These are phyloP conservation scores for Lolium perenne DNA, from an alignment of 176 grass and related monocot species.

Conservation along the genomic window DNA sequence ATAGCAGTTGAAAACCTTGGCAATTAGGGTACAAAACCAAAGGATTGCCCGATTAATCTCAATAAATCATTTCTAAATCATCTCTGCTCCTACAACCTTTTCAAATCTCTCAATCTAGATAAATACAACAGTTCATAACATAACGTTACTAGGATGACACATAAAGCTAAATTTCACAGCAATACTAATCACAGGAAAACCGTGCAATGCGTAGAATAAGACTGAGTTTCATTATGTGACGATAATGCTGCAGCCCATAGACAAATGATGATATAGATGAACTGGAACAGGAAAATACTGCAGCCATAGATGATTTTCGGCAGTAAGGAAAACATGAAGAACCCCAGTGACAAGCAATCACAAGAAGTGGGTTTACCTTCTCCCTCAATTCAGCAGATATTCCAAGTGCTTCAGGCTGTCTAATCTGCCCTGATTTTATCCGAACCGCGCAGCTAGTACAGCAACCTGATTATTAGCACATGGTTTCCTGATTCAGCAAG, in stretches of 20 bases:
- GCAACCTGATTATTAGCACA: conserved; percentile 56
- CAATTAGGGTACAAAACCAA: not conserved
- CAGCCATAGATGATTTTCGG: not conserved
- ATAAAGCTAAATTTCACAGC: not conserved
- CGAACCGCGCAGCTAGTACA: conserved; percentile 82
- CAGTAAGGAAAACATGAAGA: not conserved
- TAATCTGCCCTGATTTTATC: conserved; percentile 85
- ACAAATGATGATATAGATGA: not conserved
- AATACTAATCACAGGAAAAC: not conserved
- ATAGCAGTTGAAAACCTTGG: not conserved
- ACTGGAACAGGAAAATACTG: not conserved
- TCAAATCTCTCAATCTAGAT: not conserved
- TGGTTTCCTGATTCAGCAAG: not conserved
- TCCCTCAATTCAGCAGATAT: conserved; percentile 87
- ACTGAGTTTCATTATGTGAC: not conserved
- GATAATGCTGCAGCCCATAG: not conserved
- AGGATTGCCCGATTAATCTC: not conserved
- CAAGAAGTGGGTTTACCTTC: conserved; percentile 41
- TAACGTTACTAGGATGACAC: not conserved
- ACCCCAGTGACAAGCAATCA: not conserved
- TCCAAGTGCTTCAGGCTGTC: conserved; percentile 80
- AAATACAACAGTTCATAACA: not conserved
- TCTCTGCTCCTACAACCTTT: not conserved
- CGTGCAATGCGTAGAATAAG: not conserved
- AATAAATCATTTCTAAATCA: not conserved